Conservation (phyloP, 202 grass and related monocot species). For the Eragrostis tef region DNA sequence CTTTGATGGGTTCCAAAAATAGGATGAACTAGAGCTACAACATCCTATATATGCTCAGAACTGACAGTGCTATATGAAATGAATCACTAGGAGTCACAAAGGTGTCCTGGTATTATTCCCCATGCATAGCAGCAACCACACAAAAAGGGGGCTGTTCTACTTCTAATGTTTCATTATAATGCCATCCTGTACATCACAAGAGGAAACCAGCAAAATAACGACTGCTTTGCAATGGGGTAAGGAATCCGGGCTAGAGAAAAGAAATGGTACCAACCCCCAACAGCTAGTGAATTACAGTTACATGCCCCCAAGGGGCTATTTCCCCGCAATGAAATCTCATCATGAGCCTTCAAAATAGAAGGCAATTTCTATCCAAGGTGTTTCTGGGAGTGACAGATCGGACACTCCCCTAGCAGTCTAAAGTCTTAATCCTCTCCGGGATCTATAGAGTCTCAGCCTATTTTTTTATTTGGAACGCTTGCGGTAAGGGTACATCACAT, state of each 20-base stretch:
- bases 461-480: conserved; percentile 72
- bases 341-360: not conserved
- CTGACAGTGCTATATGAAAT: not conserved
- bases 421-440: conserved; percentile 6
- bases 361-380: conserved; percentile 25
- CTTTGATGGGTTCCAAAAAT: no score
- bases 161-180: conserved; percentile 25
- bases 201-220: conserved; percentile 19
- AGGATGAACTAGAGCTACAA: not conserved
- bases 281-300: conserved; percentile 29
- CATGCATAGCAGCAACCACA: conserved; percentile 7
- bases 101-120: not conserved
- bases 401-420: not conserved
- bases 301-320: not conserved
- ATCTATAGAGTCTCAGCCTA: conserved; percentile 18
- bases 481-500: conserved; percentile 77
- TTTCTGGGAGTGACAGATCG: conserved; percentile 10
- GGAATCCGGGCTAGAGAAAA: no score
- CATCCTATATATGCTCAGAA: not conserved
- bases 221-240: not conserved
- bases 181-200: conserved; percentile 44
- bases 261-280: not conserved
- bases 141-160: not conserved
- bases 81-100: not conserved
- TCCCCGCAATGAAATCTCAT: not conserved